phyloP scores from a whole-genome alignment of 2,329 filamentous ascomycete genomes.

The Colletotrichum theobromicola region DNA sequence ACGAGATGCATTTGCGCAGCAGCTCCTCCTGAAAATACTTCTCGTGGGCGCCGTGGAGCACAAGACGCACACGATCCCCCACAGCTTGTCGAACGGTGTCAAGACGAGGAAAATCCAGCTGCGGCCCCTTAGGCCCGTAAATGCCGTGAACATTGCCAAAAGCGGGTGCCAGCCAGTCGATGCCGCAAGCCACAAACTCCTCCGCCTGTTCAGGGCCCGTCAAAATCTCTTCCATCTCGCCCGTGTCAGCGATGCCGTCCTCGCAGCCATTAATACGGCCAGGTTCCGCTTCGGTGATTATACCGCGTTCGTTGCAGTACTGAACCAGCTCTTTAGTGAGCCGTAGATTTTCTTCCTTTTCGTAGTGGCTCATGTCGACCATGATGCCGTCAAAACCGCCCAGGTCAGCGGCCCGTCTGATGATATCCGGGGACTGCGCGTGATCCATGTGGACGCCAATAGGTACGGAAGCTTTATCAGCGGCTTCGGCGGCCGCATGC shows the following conservation, averaged over 20 bases:
- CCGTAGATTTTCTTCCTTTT: constrained; percentile 71
- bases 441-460: constrained; percentile 71
- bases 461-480: constrained; percentile 59
- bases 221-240: constrained; percentile 52
- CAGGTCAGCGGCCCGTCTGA: constrained; percentile 59
- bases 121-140: constrained; percentile 69
- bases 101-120: constrained; percentile 58
- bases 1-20: constrained; percentile 41
- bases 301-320: constrained; percentile 67
- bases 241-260: constrained; percentile 69
- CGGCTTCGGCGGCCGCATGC: constrained; percentile 59
- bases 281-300: constrained; percentile 73
- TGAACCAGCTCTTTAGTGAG: constrained; percentile 65
- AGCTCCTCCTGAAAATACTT: not conserved
- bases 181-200: constrained; percentile 73
- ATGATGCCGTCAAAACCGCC: constrained; percentile 71
- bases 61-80: constrained; percentile 27
- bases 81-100: not conserved
- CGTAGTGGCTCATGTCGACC: constrained; percentile 79
- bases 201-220: constrained; percentile 73
- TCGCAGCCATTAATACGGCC: constrained; percentile 69
- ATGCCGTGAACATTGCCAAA: constrained; percentile 81
- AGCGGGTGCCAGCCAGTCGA: constrained; percentile 76
- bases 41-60: constrained; percentile 52
- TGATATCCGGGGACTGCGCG: constrained; percentile 64